Evolutionary conservation across 2,329 filamentous ascomycete species (phyloP).

Genomic region (Xylariaceae sp.): DNA sequence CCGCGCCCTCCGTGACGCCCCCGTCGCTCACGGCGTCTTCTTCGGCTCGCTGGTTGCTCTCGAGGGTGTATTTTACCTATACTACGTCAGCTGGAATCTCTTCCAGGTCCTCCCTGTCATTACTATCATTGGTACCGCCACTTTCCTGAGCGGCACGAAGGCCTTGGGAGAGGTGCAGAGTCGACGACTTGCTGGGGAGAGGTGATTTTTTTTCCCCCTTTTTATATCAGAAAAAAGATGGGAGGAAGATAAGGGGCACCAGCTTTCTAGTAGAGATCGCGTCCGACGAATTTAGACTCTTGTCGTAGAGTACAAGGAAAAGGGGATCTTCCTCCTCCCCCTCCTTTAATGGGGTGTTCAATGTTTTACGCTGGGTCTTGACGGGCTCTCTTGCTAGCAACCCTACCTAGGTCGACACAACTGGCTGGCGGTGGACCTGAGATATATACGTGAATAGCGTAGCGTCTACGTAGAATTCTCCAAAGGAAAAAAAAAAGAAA

Average conservation of each 20-base stretch:
- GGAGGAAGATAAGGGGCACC: not conserved
- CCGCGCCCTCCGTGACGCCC: constrained; percentile 69
- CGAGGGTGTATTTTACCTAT: constrained; percentile 89
- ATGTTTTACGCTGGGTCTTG: too few species aligned
- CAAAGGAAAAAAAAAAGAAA: too few species aligned
- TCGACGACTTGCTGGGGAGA: constrained; percentile 69
- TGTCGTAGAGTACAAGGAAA: too few species aligned
- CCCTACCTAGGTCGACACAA: too few species aligned
- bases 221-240: not conserved
- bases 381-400: too few species aligned
- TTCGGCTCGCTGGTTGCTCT: constrained; percentile 81
- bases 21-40: constrained; percentile 77
- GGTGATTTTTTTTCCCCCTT: constrained; percentile 16
- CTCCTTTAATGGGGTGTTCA: too few species aligned
- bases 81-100: constrained; percentile 87
- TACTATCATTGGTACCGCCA: constrained; percentile 59
- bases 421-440: too few species aligned
- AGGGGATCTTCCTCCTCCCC: too few species aligned
- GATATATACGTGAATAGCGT: too few species aligned
- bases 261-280: too few species aligned
- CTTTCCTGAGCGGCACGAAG: constrained; percentile 81
- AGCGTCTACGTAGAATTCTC: too few species aligned
- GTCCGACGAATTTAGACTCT: too few species aligned
- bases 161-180: constrained; percentile 91
- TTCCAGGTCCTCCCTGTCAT: constrained; percentile 81